phyloP scores from a whole-genome alignment of 371 early-diverging fungal species.

The Mortierella sp. region DNA sequence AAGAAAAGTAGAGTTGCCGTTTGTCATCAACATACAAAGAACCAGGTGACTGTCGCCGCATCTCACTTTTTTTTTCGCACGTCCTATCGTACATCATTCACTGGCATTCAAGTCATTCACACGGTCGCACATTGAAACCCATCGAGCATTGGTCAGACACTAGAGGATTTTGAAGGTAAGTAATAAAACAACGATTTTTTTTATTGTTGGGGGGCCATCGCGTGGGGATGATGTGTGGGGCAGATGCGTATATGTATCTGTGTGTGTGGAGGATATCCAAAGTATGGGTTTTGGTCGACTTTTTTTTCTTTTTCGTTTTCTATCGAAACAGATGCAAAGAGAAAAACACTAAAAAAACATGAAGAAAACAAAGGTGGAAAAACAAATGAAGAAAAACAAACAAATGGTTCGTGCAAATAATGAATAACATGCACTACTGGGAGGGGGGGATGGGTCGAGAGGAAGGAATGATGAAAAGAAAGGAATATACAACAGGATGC shows the following conservation, averaged over 20 bases:
- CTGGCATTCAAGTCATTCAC: background rate
- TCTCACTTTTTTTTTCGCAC: background rate
- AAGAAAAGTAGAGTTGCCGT: background rate
- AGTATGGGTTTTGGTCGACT: conserved; percentile 24
- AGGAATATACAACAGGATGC: conserved; percentile 10
- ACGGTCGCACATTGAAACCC: background rate
- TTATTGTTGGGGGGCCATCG: background rate
- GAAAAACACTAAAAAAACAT: conserved; percentile 14
- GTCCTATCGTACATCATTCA: background rate
- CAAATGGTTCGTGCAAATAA: conserved; percentile 4
- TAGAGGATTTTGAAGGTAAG: background rate
- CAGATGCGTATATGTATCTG: background rate
- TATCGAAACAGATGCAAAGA: conserved; percentile 3
- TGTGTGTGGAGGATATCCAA: conserved; percentile 51
- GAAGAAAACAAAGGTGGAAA: background rate
- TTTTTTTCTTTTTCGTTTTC: conserved; percentile 6
- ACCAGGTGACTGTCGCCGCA: background rate
- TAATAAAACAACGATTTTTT: background rate
- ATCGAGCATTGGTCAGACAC: background rate
- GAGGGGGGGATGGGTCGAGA: background rate
- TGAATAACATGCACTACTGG: background rate
- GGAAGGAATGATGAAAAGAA: background rate
- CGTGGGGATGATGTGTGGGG: background rate
- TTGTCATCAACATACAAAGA: background rate
- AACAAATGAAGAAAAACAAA: background rate